Evolutionary conservation across 495 filamentous ascomycete species (phyloP).

Genomic region (Glonium stellatum): DNA sequence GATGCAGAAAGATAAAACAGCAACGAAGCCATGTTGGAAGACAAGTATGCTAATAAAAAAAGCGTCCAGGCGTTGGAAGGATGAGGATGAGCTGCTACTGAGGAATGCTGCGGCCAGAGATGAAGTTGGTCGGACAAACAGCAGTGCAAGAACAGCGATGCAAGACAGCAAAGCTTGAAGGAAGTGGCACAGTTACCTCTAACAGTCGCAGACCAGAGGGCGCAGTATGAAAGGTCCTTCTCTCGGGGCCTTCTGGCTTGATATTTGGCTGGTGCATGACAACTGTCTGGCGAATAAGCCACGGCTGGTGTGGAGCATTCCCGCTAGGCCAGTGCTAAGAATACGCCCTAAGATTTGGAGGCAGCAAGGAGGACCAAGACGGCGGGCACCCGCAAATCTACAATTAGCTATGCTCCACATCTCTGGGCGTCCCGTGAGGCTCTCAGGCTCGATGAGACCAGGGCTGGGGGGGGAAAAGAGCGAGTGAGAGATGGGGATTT

Average conservation of each 20-base stretch:
- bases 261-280: neutral
- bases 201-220: slow-evolving; percentile 17
- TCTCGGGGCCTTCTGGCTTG: neutral
- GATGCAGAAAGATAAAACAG: slow-evolving; percentile 23
- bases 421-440: neutral
- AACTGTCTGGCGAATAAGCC: neutral
- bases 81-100: neutral
- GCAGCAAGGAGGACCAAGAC: neutral
- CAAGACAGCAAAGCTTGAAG: slow-evolving; percentile 8
- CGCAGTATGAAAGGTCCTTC: slow-evolving; percentile 12
- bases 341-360: neutral
- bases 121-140: neutral
- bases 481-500: neutral
- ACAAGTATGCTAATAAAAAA: slow-evolving; percentile 10
- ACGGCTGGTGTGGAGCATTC: neutral
- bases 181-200: slow-evolving; percentile 21
- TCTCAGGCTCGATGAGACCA: neutral
- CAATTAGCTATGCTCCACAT: neutral
- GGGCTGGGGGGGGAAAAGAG: neutral
- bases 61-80: slow-evolving; percentile 2
- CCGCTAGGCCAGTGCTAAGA: neutral
- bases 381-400: neutral
- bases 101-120: neutral
- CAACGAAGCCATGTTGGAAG: slow-evolving; percentile 17
- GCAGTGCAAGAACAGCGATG: neutral